Percentiles rank a stretch among this genome's conserved stretches.
These are phyloP conservation scores for Naegleria fowleri DNA, from an alignment of 208 protist genomes.

Conservation along the genomic window DNA sequence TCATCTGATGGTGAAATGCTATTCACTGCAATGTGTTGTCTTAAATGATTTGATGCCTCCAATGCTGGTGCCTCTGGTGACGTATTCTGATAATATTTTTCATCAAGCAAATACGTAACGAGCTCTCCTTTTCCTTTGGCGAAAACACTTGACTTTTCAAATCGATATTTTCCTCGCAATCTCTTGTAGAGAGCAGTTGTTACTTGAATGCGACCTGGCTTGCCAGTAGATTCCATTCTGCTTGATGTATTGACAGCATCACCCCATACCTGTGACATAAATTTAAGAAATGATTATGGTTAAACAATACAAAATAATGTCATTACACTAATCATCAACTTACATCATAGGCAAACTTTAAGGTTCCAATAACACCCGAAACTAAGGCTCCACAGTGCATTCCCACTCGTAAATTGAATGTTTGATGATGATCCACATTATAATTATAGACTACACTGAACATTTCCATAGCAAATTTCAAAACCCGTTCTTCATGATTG, in stretches of 20 bases:
- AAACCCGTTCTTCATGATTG: neutral
- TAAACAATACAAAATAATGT: too few species aligned
- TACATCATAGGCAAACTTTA: slow-evolving; percentile 6
- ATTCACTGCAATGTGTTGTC: too few species aligned
- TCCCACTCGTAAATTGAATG: neutral
- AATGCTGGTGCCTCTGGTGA: neutral
- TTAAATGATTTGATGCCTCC: neutral
- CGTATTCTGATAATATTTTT: neutral
- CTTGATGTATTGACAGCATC: neutral
- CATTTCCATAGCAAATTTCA: neutral
- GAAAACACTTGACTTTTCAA: neutral
- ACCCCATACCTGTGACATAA: neutral
- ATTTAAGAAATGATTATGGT: too few species aligned
- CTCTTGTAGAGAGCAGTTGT: too few species aligned
- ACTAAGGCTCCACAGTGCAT: neutral
- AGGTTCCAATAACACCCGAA: neutral
- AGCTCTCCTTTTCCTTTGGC: slow-evolving; percentile 3
- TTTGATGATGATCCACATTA: neutral
- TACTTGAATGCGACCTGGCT: slow-evolving; percentile 36
- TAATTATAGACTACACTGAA: neutral
- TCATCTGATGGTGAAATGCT: too few species aligned
- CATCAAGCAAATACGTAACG: neutral
- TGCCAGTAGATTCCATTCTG: slow-evolving; percentile 30
- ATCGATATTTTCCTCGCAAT: neutral
- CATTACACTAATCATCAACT: too few species aligned